Evolutionary conservation across 768 basidiomycete species (phyloP).

Genomic region (Psilocybe cyanescens): DNA sequence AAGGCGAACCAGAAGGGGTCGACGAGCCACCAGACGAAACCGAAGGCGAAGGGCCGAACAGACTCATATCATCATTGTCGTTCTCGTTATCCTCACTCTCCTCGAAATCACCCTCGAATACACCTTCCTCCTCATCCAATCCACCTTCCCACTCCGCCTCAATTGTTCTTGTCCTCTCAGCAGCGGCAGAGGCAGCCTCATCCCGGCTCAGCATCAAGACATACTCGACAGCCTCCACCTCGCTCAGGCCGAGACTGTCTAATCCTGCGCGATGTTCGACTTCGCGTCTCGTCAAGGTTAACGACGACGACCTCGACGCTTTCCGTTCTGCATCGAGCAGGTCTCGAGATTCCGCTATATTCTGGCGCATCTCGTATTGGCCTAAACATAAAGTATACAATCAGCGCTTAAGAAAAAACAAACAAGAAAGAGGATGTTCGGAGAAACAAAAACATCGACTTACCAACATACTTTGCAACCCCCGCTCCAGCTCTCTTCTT

Average conservation of each 20-base stretch:
- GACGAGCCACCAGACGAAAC: conserved; percentile 1
- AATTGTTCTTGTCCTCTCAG: conserved; percentile 19
- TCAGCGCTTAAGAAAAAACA: conserved; percentile 7
- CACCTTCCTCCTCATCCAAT: conserved; percentile 40
- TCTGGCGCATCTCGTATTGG: conserved; percentile 63
- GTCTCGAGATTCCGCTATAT: conserved; percentile 60
- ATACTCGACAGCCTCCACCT: conserved; percentile 79
- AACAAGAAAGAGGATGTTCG: not conserved
- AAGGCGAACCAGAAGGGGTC: not conserved
- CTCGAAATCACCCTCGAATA: conserved; percentile 62
- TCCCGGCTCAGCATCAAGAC: conserved; percentile 85
- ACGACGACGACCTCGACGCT: conserved; percentile 37
- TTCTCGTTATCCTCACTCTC: conserved; percentile 26
- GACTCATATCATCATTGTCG: not conserved
- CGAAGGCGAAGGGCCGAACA: conserved; percentile 8
- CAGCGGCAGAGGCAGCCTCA: conserved; percentile 61
- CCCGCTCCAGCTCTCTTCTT: conserved; percentile 34
- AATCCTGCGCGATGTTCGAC: conserved; percentile 62
- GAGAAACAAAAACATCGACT: conserved; percentile 21
- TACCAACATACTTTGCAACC: conserved; percentile 50
- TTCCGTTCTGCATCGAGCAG: conserved; percentile 54
- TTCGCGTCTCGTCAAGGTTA: conserved; percentile 37
- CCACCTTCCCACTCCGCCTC: conserved; percentile 12
- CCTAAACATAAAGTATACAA: conserved; percentile 39
- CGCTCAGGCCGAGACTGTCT: conserved; percentile 69